These are phyloP conservation scores for Trichaptum fuscoviolaceum DNA, from an alignment of 768 basidiomycete species.

Conservation along the genomic window DNA sequence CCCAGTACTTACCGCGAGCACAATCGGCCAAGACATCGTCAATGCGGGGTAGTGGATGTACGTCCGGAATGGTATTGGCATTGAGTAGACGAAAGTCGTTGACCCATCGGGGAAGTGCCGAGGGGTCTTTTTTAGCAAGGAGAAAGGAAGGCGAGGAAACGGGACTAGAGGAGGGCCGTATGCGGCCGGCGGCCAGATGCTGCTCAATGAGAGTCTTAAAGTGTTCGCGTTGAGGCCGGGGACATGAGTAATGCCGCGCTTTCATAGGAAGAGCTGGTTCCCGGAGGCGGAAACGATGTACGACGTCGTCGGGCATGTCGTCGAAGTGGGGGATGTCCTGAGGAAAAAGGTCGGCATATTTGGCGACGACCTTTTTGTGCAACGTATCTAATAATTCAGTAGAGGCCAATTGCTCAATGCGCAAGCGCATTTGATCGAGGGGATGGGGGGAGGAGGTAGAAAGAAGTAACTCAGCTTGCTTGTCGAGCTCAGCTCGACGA, in stretches of 20 bases:
- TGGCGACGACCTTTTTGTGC: neutral
- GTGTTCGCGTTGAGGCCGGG: conserved; percentile 25
- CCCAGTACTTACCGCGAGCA: too few relatives aligned
- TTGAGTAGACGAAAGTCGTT: conserved; percentile 31
- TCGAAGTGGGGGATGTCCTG: conserved; percentile 20
- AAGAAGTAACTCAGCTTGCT: neutral
- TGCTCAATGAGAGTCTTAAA: conserved; percentile 29
- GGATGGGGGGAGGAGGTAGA: neutral
- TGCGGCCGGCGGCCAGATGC: conserved; percentile 27
- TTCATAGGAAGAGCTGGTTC: conserved; percentile 22
- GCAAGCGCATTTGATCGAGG: conserved; percentile 14
- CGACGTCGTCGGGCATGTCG: conserved; percentile 18
- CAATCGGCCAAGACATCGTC: too few relatives aligned
- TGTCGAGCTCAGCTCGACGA: neutral
- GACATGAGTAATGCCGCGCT: conserved; percentile 25
- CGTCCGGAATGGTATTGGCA: conserved; percentile 24
- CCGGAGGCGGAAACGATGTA: conserved; percentile 22
- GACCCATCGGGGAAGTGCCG: conserved; percentile 28
- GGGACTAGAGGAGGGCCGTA: conserved; percentile 22
- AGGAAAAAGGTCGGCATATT: conserved; percentile 21
- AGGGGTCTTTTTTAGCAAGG: conserved; percentile 27
- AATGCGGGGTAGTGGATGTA: conserved; percentile 28
- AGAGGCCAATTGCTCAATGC: conserved; percentile 11
- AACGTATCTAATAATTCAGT: conserved; percentile 8
- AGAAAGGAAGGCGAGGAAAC: conserved; percentile 34